Base-by-base conservation (phyloP, 1,284 basidiomycete genomes). In the Flammula alnicola region DNA sequence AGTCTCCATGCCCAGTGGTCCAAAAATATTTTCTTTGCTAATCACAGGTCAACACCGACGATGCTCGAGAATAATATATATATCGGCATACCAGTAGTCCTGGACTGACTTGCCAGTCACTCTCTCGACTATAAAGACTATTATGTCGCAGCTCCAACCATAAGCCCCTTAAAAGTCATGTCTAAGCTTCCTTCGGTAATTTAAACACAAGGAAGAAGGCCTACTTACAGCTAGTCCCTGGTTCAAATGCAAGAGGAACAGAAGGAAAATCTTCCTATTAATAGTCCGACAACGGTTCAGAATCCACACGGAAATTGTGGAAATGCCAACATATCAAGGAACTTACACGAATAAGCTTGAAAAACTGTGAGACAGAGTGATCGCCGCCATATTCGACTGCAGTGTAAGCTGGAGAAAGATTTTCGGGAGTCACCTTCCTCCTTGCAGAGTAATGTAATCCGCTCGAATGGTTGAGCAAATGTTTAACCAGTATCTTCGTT, bases 221-320 rank as follows among this genome's bases (percentile, higher is more conserved):
- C n/a, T n/a, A n/a, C 60, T 45, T 44, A 63, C 63, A 64, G 36
- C 51, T 47, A 14, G 57, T 57, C n/a, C 63, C 63, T 19, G 63
- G 63, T 16, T 64, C 62, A 42, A 56, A 57, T 4, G 53, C 52
- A 23, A 64, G 41, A 23, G 63, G 63, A 3, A 62, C 53, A 20
- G 47, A 49, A 11, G 56, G 51, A 19, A 53, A 48, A 4, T 49
- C 35, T 8, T 46, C 39, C 54, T 58, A 27, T 10, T 10, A 27
- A 31, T 9, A 39, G 2, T 8, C 12, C 33, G 1, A 30, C 23
- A 16, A 40, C n/a, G 19, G 30, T 8, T 31, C 17, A 20, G 5
- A 7, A 16, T n/a, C 19, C n/a, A 25, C 17, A 44, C 6, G 12
- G 5, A 12, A 23, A 16, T 5, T 12, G 26, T n/a, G n/a, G n/a